Conservation (phyloP, 257 asterid species). For the Forsythia suspensa region DNA sequence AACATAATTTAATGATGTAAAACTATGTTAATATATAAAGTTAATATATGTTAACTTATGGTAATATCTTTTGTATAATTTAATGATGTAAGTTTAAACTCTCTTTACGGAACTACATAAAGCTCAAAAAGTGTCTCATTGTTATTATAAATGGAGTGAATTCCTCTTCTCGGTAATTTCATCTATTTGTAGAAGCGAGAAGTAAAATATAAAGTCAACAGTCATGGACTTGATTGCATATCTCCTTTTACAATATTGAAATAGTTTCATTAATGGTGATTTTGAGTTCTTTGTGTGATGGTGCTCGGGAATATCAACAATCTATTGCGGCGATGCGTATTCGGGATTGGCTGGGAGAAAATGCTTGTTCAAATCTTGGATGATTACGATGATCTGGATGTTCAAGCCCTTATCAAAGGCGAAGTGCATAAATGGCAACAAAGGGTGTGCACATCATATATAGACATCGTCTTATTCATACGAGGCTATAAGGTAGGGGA, state of each 20-base stretch:
- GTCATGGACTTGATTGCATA: slow-evolving; percentile 5
- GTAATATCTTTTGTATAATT: not conserved
- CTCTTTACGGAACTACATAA: not conserved
- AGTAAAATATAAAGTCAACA: not conserved
- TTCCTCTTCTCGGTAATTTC: not conserved
- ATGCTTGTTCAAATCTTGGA: slow-evolving; percentile 87
- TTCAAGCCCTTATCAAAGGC: slow-evolving; percentile 73
- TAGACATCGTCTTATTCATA: slow-evolving; percentile 76
- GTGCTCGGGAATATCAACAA: slow-evolving; percentile 82
- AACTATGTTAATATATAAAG: not conserved
- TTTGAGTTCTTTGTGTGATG: slow-evolving; percentile 21
- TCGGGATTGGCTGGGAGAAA: slow-evolving; percentile 96
- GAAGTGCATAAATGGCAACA: slow-evolving; percentile 93
- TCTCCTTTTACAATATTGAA: slow-evolving; percentile 5
- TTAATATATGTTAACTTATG: not conserved
- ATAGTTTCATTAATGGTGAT: slow-evolving; percentile 11
- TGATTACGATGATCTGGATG: slow-evolving; percentile 80
- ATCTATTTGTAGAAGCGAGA: not conserved
- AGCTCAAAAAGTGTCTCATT: slow-evolving; percentile 4
- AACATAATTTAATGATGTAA: not conserved
- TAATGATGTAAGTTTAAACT: not conserved
- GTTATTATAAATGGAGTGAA: slow-evolving; percentile 1
- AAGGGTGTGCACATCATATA: slow-evolving; percentile 71
- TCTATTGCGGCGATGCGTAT: slow-evolving; percentile 79
- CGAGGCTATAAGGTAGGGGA: slow-evolving; percentile 96